phyloP scores from a whole-genome alignment of 306 rosid species.

The Vicia faba region DNA sequence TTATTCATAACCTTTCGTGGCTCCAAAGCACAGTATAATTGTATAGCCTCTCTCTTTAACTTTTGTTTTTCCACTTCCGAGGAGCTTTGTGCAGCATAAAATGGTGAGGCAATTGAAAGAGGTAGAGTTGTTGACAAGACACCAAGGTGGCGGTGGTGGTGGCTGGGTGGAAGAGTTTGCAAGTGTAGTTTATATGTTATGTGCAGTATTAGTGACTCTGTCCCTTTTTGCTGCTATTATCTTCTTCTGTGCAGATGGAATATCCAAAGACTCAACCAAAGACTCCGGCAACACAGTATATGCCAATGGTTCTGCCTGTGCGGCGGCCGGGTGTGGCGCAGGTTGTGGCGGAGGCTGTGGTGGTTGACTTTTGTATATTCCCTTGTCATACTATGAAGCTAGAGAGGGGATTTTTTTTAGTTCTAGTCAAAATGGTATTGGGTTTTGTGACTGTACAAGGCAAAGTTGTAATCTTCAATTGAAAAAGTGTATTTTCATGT shows the following conservation, averaged over 20 bases:
- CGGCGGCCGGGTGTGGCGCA: conserved; percentile 40
- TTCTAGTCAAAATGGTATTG: conserved; percentile 9
- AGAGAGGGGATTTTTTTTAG: not conserved
- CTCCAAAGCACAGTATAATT: conserved; percentile 4
- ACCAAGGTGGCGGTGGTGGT: conserved; percentile 19
- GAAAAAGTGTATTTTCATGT: not conserved
- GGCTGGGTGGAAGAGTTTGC: conserved; percentile 40
- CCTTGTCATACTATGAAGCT: not conserved
- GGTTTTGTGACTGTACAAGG: not conserved
- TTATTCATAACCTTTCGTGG: conserved; percentile 9
- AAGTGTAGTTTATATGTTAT: conserved; percentile 42
- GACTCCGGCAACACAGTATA: conserved; percentile 37
- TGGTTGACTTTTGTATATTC: conserved; percentile 37
- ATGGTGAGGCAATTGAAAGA: conserved; percentile 64
- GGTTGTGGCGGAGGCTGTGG: conserved; percentile 58
- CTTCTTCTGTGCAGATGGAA: conserved; percentile 71
- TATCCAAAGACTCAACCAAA: conserved; percentile 46
- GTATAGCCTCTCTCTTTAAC: not conserved
- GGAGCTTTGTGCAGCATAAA: not conserved
- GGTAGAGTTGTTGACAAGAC: conserved; percentile 16
- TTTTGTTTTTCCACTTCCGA: not conserved
- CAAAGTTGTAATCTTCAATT: not conserved
- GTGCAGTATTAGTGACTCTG: conserved; percentile 45
- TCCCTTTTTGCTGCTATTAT: conserved; percentile 52
- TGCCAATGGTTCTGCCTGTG: conserved; percentile 46